Evolutionary conservation across 2,329 filamentous ascomycete genomes (phyloP).

Genomic region (Colletotrichum sp.): DNA sequence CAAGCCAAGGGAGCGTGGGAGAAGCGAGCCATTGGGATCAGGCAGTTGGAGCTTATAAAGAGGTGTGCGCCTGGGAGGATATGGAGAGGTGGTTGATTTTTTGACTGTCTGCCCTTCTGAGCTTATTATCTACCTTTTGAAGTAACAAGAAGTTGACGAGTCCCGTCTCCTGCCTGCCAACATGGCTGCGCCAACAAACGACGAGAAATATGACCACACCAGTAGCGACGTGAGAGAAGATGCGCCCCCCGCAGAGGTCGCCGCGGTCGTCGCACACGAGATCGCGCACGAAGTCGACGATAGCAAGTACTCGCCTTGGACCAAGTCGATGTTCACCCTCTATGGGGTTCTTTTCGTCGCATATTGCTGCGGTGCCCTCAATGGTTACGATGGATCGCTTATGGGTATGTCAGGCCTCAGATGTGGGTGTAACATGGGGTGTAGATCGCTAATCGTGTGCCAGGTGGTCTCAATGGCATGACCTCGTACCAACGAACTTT

Average conservation of each 20-base stretch:
- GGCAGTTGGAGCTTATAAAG: neutral
- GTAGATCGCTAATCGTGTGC: neutral
- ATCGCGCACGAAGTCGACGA: constrained; percentile 18
- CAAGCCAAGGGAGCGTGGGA: neutral
- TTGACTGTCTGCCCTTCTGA: neutral
- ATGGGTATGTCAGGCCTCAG: neutral
- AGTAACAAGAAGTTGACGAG: neutral
- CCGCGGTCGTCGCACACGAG: constrained; percentile 8
- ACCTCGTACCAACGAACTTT: constrained; percentile 24
- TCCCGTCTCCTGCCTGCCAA: neutral
- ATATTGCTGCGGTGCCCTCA: constrained; percentile 20
- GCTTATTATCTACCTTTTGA: neutral
- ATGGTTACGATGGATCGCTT: constrained; percentile 13
- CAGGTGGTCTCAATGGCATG: constrained; percentile 28
- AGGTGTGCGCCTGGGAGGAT: neutral
- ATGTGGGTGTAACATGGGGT: neutral
- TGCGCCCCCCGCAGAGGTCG: neutral
- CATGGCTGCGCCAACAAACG: neutral
- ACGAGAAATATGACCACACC: neutral
- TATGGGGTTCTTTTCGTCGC: constrained; percentile 22
- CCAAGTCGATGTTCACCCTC: constrained; percentile 21
- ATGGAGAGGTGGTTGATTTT: neutral
- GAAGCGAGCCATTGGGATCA: neutral
- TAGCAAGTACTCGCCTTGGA: constrained; percentile 21
- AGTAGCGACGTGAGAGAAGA: neutral